phyloP scores from a whole-genome alignment of 495 filamentous ascomycete species.

The Neurospora sublineolata region DNA sequence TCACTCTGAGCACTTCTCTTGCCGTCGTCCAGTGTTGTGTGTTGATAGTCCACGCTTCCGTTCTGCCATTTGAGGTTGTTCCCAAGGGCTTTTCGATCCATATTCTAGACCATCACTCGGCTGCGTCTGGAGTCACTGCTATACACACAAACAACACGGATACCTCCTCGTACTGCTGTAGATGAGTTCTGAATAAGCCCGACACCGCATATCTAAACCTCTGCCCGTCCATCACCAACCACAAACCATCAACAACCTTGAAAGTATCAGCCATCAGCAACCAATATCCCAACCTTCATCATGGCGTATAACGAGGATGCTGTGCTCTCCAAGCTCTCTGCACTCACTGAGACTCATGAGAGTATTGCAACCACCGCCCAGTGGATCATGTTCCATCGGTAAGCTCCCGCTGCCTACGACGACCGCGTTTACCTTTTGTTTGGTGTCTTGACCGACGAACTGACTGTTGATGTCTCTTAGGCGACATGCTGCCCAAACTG shows the following conservation, averaged over 20 bases:
- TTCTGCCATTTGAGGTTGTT: neutral
- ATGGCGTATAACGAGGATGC: conserved; percentile 96
- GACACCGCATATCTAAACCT: neutral
- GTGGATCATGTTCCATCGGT: conserved; percentile 99
- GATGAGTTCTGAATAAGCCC: neutral
- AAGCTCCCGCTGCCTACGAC: conserved; percentile 18
- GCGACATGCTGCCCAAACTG: conserved; percentile 79
- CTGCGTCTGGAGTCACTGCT: neutral
- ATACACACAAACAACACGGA: neutral
- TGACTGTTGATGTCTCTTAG: conserved; percentile 33
- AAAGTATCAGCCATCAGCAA: neutral
- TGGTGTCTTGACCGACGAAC: conserved; percentile 6
- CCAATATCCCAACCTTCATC: neutral
- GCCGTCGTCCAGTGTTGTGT: neutral
- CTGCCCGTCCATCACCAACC: neutral
- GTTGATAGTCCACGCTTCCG: neutral
- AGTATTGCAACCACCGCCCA: conserved; percentile 89
- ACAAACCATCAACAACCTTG: neutral
- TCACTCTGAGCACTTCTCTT: neutral
- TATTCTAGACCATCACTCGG: neutral
- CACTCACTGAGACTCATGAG: conserved; percentile 91
- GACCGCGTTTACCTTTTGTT: neutral
- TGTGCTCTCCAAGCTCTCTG: conserved; percentile 84
- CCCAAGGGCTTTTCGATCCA: neutral
- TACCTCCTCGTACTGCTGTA: neutral